phyloP scores from a whole-genome alignment of 129 eudicot genomes.

The Ambrosia artemisiifolia region DNA sequence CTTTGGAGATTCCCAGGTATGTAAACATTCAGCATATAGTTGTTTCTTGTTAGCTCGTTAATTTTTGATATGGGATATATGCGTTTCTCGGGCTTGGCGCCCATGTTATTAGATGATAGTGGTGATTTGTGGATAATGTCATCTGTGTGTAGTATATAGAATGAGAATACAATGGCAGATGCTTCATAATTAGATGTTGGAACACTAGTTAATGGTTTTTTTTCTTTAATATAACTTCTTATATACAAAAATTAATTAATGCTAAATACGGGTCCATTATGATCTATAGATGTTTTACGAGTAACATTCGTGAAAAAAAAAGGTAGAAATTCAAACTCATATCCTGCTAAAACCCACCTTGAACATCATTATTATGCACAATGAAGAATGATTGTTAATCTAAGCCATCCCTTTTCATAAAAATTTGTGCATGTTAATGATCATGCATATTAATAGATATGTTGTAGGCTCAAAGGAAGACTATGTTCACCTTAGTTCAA shows the following conservation, averaged over 20 bases:
- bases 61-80: not conserved
- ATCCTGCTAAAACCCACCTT: too few species aligned
- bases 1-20: slow-evolving; percentile 98
- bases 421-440: not conserved
- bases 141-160: not conserved
- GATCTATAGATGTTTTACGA: not conserved
- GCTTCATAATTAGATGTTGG: not conserved
- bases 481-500: not conserved
- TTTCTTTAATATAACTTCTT: not conserved
- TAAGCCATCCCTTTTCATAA: not conserved
- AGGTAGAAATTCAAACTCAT: too few species aligned
- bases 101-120: not conserved
- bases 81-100: not conserved
- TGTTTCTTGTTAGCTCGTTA: not conserved
- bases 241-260: not conserved
- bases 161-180: not conserved
- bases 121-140: not conserved
- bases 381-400: not conserved
- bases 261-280: not conserved
- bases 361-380: too few species aligned
- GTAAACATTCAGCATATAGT: not conserved
- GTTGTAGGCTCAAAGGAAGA: not conserved
- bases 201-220: not conserved
- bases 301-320: too few species aligned
- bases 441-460: not conserved